Evolutionary conservation across 1,139 yeast genomes (phyloP).

Genomic region (Candida sanyaensis): DNA sequence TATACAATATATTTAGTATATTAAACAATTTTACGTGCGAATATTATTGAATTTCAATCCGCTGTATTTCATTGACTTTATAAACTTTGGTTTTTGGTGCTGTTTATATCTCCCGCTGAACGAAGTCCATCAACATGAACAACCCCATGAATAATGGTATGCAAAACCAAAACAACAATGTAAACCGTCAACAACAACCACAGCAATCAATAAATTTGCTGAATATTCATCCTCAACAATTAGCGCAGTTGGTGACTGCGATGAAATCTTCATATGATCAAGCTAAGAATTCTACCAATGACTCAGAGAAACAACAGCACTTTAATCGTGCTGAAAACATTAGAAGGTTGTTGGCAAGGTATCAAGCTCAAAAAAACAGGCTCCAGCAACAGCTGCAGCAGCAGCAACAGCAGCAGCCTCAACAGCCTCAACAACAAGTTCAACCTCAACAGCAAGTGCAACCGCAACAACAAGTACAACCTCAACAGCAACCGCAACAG

Average conservation of each 20-base stretch:
- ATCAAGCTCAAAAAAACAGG: slow-evolving; percentile 42
- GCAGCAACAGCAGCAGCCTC: slow-evolving; percentile 15
- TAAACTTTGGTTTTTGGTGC: not conserved
- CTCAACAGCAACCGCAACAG: no score
- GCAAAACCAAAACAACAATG: slow-evolving; percentile 9
- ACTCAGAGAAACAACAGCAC: slow-evolving; percentile 70
- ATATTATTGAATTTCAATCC: not conserved
- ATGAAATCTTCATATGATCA: slow-evolving; percentile 64
- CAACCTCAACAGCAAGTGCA: slow-evolving; percentile 1
- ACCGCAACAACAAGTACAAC: no score
- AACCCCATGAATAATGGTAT: slow-evolving; percentile 9
- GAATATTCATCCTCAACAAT: slow-evolving; percentile 54
- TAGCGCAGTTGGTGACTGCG: slow-evolving; percentile 59
- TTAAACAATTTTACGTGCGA: not conserved
- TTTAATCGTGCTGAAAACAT: slow-evolving; percentile 68
- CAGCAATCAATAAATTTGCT: slow-evolving; percentile 10
- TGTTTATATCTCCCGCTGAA: not conserved
- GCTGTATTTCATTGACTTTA: not conserved
- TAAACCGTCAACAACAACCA: slow-evolving; percentile 7
- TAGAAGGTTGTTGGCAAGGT: slow-evolving; percentile 46
- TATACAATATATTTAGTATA: not conserved
- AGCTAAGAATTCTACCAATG: slow-evolving; percentile 57
- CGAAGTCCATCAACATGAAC: slow-evolving; percentile 6
- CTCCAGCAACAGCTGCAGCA: slow-evolving; percentile 16
- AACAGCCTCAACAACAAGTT: slow-evolving; percentile 10